Percentiles rank a stretch among this genome's conserved stretches.
Conservation (phyloP, 2,329 filamentous ascomycete genomes). For the Hymenoscyphus repandus region DNA sequence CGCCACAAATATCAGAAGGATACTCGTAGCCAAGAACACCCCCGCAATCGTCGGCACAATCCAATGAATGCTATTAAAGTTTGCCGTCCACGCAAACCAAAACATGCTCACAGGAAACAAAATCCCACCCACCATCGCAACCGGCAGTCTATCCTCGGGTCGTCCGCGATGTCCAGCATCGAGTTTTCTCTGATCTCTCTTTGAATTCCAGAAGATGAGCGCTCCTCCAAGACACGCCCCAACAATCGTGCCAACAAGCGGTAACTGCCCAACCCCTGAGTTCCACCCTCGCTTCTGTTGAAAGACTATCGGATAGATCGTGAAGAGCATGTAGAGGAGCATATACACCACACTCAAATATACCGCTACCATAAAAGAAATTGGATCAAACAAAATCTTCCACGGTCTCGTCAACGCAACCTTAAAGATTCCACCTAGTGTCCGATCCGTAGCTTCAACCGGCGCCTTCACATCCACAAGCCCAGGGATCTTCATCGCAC, state of each 20-base stretch:
- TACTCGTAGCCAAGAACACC: slow-evolving; percentile 36
- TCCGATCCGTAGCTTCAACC: slow-evolving; percentile 56
- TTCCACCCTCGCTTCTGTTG: slow-evolving; percentile 38
- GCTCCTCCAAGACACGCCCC: slow-evolving; percentile 35
- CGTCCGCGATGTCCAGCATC: slow-evolving; percentile 23
- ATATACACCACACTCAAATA: slow-evolving; percentile 60
- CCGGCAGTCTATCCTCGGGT: slow-evolving; percentile 46
- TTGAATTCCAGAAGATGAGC: slow-evolving; percentile 43
- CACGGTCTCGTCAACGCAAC: slow-evolving; percentile 82
- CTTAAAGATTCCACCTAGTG: slow-evolving; percentile 56
- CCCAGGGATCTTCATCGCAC: slow-evolving; percentile 42
- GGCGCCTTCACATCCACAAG: slow-evolving; percentile 50
- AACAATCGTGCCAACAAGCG: slow-evolving; percentile 60
- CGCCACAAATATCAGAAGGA: slow-evolving; percentile 45
- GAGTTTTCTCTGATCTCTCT: slow-evolving; percentile 31
- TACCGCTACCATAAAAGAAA: slow-evolving; percentile 74
- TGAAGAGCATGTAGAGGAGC: slow-evolving; percentile 29
- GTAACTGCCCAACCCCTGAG: slow-evolving; percentile 50
- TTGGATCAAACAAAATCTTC: slow-evolving; percentile 82
- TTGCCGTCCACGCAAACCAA: slow-evolving; percentile 46
- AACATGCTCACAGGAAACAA: slow-evolving; percentile 50
- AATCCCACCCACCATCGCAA: slow-evolving; percentile 49
- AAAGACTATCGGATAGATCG: slow-evolving; percentile 29
- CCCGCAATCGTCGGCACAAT: slow-evolving; percentile 41
- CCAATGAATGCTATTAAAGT: slow-evolving; percentile 43